Conservation (phyloP, 257 asterid genomes). For the Nicotiana undulata region DNA sequence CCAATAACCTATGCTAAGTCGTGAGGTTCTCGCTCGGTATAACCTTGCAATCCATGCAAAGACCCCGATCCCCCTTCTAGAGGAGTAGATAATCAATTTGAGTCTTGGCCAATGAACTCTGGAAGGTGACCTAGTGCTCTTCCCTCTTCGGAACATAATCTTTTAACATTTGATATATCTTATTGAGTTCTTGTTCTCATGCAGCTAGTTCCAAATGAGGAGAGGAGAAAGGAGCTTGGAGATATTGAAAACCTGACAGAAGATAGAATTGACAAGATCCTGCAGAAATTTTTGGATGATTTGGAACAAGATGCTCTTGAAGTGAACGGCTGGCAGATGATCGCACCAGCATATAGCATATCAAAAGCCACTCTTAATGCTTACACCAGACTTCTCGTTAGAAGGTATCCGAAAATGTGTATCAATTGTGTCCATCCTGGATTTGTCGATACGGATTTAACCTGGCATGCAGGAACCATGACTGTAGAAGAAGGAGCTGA, state of each 20-base stretch:
- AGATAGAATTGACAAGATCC: conserved; percentile 43
- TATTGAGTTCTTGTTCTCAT: background rate
- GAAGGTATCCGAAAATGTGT: conserved; percentile 54
- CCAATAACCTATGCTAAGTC: no score
- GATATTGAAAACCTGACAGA: conserved; percentile 55
- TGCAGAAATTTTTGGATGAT: conserved; percentile 45
- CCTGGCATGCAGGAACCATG: conserved; percentile 54
- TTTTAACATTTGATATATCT: background rate
- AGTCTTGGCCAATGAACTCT: no score
- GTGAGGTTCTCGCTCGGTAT: no score
- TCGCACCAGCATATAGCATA: conserved; percentile 72
- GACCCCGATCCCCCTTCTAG: no score
- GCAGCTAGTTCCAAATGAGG: conserved; percentile 62
- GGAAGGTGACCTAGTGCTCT: no score
- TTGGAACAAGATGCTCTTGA: conserved; percentile 43
- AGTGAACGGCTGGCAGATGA: conserved; percentile 72
- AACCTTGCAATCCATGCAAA: no score
- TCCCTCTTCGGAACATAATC: background rate
- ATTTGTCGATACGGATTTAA: conserved; percentile 56
- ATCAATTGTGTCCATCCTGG: conserved; percentile 81
- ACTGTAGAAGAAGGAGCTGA: conserved; percentile 61
- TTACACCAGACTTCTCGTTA: conserved; percentile 62
- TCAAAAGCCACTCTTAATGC: conserved; percentile 73
- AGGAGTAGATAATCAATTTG: no score
- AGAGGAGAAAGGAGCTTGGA: conserved; percentile 49